Evolutionary conservation across 306 rosid genomes (phyloP), one percentile per base, ranked within the genome.

Genomic region (Ceratonia siliqua): DNA sequence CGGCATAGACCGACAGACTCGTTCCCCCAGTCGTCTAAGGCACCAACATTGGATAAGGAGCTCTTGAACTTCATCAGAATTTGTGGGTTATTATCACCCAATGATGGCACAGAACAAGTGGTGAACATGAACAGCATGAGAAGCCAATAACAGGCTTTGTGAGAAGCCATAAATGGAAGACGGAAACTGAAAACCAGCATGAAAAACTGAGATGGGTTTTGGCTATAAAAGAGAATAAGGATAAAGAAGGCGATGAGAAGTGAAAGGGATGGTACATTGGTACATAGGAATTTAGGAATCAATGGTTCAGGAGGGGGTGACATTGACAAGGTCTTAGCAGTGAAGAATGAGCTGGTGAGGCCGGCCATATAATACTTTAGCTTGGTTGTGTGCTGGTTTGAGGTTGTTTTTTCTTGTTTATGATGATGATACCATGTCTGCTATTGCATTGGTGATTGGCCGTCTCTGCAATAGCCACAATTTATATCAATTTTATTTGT

Each of bases 341-440:
- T 35, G 54, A 68, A 52, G 79, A 39, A 80, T 87, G 89, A 85
- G 90, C 93, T 88, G 96, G 75, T 76, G 52, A 20, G 8, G 96
- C 96, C 92, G 88, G 96, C 92, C 69, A 35, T 35, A 10, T 70
- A 52, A 35, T 67, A 38, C 8, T 62, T 41, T 78, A 58, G 76
- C 33, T 32, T 65, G 18, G 36, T 25, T 13, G 50, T 75, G 81
- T 71, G 82, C 67, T 74, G 62, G 73, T 83, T 66, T 15, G 64
- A 21, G 21, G 80, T 65, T 74, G 68, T 77, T 78, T 72, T 81
- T 76, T 73, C 90, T 83, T 83, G 83, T 81, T 81, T 70, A 49
- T 73, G 81, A 70, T 30, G 79, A 69, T 69, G 28, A 33, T 72
- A n/a, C n/a, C 30, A 18, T 69, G 69, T 17, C 57, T 38, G 32